Evolutionary conservation across 345 rosid genomes (phyloP).

Genomic region (Populus davidiana): DNA sequence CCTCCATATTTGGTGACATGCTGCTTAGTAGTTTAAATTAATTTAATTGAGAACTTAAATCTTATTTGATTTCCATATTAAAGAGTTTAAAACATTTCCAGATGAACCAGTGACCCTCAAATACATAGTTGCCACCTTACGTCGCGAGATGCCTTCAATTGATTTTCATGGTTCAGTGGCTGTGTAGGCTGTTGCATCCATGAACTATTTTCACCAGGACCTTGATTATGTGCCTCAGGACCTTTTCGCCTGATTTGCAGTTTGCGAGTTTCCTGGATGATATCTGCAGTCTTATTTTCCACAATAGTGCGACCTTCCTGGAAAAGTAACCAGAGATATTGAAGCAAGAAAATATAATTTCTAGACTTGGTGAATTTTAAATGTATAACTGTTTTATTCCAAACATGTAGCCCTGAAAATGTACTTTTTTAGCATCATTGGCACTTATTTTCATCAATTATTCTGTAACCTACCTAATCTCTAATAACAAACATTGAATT

Average conservation of each 20-base stretch:
- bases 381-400: not conserved
- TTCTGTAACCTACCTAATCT: not conserved
- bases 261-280: constrained; percentile 69
- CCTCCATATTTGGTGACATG: not conserved
- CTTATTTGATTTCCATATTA: not conserved
- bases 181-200: constrained; percentile 46
- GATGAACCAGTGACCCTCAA: constrained; percentile 40
- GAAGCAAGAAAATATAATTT: not conserved
- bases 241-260: constrained; percentile 74
- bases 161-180: constrained; percentile 63
- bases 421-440: not conserved
- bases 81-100: constrained; percentile 10
- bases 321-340: not conserved
- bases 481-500: not conserved
- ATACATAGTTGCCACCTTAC: constrained; percentile 77
- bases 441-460: not conserved
- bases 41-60: not conserved
- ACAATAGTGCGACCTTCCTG: constrained; percentile 89
- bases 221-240: constrained; percentile 39
- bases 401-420: not conserved
- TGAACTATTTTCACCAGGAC: constrained; percentile 38
- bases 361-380: not conserved
- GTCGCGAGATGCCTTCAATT: constrained; percentile 99
- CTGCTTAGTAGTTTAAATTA: not conserved
- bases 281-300: constrained; percentile 72